Evolutionary conservation across 2,329 filamentous ascomycete species (phyloP), one percentile per base, ranked within the genome.

Genomic region (Neoarthrinium moseri): DNA sequence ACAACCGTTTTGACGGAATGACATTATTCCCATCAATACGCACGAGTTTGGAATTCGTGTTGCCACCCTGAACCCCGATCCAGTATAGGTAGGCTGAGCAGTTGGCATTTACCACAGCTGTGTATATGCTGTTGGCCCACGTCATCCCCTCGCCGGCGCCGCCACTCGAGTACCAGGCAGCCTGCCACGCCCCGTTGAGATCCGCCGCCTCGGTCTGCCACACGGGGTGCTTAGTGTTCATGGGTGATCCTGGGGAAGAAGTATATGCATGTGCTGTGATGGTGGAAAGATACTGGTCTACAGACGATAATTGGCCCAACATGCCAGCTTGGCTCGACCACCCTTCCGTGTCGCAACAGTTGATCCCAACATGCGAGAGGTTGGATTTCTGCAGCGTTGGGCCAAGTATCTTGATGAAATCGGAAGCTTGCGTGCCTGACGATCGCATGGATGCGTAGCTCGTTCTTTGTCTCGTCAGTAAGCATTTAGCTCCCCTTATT

Each of bases 31-130:
- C 38, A 24, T 24, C 24, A 17, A 41, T 41, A n/a, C 38, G 38
- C 12, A 29, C 26, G 8, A 41, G 38, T 24, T 41, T 41, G 12
- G 26, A 41, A 22, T 41, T 41, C 21, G 23, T 41, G 23, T 41
- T 17, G 26, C 38, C 38, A 8, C 38, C 38, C 23, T 41, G 38
- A 22, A 41, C 15, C 7, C 38, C 35, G 35, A 38, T 24, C 77
- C 77, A 81, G 61, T 77, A 80, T 5, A 81, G 63, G 53, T 79
- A 80, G 0, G 70, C 78, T 6, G 69, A 73, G 5, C 75, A 63
- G 52, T 75, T 73, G 20, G 67, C 68, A 53, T 70, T 70, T 5
- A 74, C 65, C 12, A 81, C 61, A 17, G 70, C 74, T 24, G 66
- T 66, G 58, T 74, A 73, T 35, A 81, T 71, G 51, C 75, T 73